Base-by-base conservation (phyloP, 306 rosid genomes). In the Casuarina cunninghamiana region DNA sequence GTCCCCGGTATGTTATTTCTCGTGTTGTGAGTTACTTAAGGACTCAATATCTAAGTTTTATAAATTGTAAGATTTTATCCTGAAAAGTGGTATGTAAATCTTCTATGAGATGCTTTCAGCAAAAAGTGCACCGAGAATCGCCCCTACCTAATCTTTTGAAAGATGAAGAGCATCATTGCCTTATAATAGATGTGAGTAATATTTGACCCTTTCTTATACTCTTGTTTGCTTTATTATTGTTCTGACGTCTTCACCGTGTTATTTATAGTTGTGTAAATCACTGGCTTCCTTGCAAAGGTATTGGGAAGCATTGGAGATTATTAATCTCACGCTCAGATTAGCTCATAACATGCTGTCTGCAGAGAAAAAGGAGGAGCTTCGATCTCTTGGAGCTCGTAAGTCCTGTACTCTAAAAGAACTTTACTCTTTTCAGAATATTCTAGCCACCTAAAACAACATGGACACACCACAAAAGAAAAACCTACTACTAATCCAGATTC, bases 301-400 rank as follows among this genome's bases (percentile, higher is more conserved):
- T 80, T 78, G 92, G 80, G 92, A 95, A 86, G 97, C 97, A 55
- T 76, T 88, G 80, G 97, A 92, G 85, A 92, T 90, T 72, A 86
- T 88, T 74, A 90, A 90, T 85, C 88, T 88, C 70, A 84, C 93
- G 74, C 74, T 94, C 68, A 90, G 90, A 78, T 81, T 81, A 78
- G 84, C 87, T 66, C 87, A 81, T 81, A 80, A 73, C 72, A 74
- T 77, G 8, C 83, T 91, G 60, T 87, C 93, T 76, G 76, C 71
- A 46, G 92, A 84, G 75, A 93, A 85, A 83, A 87, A 86, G 72
- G 97, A 89, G 85, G 93, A 89, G 80, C 92, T 95, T 72, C 89
- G 86, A 63, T 88, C 91, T 72, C 97, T 92, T 68, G 98, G 97
- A 76, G 93, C 95, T 78, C 97, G 96, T 93, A 85, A 83, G 88